Conservation (phyloP, 345 rosid genomes). For the Draba incana region DNA sequence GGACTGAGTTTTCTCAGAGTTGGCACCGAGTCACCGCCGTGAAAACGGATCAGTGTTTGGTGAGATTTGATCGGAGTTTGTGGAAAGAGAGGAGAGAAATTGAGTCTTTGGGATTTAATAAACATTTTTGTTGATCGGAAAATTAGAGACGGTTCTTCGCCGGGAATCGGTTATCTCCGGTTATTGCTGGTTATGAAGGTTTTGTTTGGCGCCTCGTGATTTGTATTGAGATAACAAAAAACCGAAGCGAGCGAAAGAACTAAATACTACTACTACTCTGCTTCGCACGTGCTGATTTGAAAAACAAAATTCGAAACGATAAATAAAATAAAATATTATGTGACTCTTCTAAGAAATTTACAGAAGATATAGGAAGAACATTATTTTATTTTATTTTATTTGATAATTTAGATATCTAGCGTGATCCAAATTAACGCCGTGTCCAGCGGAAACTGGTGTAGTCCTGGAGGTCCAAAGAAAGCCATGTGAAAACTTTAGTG, state of each 20-base stretch:
- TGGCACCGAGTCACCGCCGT: constrained; percentile 61
- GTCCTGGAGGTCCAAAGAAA: too few relatives aligned
- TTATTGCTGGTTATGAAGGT: background rate
- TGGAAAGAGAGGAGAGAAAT: constrained; percentile 34
- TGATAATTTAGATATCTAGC: too few relatives aligned
- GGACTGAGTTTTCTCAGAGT: constrained; percentile 65
- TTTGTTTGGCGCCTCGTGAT: constrained; percentile 36
- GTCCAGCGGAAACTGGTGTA: too few relatives aligned
- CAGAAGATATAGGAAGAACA: background rate
- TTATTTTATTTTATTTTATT: too few relatives aligned
- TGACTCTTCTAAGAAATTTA: constrained; percentile 25
- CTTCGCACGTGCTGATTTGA: constrained; percentile 7
- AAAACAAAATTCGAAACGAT: background rate
- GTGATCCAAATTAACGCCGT: too few relatives aligned
- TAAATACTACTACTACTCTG: background rate
- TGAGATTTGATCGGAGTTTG: constrained; percentile 31
- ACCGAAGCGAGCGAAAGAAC: background rate
- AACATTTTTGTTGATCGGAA: constrained; percentile 23
- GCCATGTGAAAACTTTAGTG: too few relatives aligned
- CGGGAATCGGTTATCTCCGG: background rate
- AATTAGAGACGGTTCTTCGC: constrained; percentile 2
- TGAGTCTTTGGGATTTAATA: constrained; percentile 48
- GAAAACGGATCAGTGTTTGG: constrained; percentile 43
- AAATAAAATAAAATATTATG: background rate
- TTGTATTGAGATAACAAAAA: constrained; percentile 8